Conservation (phyloP, 768 basidiomycete genomes). For the Cubamyces lactineus region DNA sequence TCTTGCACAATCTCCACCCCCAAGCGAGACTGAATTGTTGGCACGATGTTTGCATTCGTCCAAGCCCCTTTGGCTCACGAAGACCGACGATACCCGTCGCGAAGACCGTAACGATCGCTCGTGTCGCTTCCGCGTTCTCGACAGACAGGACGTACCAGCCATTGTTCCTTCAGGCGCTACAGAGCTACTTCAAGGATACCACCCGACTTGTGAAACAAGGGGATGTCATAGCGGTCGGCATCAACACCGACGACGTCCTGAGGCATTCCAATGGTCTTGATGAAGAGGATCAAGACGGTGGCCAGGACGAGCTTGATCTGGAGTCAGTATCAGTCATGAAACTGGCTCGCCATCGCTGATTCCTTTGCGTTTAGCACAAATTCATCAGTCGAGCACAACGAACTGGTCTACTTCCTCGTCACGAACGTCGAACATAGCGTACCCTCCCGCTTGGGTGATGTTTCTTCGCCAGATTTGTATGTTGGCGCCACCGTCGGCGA, state of each 20-base stretch:
- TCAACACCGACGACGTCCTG: constrained; percentile 54
- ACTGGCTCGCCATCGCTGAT: not conserved
- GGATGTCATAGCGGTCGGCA: constrained; percentile 68
- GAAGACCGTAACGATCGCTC: constrained; percentile 69
- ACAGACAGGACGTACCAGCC: constrained; percentile 66
- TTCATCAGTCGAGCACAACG: constrained; percentile 35
- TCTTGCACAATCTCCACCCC: constrained; percentile 24
- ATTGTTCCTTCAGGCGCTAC: constrained; percentile 63
- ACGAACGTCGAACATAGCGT: constrained; percentile 75
- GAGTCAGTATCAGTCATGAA: constrained; percentile 2
- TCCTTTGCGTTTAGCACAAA: not conserved
- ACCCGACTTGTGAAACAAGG: constrained; percentile 69
- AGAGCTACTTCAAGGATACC: constrained; percentile 56
- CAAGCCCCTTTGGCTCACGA: constrained; percentile 64
- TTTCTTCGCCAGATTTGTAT: constrained; percentile 47
- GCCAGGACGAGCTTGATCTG: not conserved
- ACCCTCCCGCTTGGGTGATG: constrained; percentile 42
- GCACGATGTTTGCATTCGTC: constrained; percentile 35
- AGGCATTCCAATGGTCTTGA: constrained; percentile 6
- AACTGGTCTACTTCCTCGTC: constrained; percentile 75
- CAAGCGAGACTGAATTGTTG: not conserved
- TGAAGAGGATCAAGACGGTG: constrained; percentile 10
- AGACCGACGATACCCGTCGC: constrained; percentile 70
- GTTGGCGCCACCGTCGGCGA: constrained; percentile 64
- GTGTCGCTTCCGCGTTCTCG: constrained; percentile 77